Conservation (phyloP, 1,284 basidiomycete genomes). For the Pseudozyma thailandica region DNA sequence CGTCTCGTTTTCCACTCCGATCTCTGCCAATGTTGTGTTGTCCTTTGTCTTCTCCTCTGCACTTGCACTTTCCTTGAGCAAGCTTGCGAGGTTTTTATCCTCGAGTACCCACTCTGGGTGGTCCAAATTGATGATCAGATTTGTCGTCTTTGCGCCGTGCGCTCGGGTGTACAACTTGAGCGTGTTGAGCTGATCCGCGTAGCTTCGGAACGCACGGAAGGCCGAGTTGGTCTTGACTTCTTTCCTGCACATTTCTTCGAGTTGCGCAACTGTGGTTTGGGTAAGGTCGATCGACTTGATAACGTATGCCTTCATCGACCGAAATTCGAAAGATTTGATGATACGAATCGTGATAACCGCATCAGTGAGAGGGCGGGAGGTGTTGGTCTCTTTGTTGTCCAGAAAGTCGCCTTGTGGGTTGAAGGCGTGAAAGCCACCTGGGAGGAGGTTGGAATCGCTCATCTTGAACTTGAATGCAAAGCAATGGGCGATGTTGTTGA, state of each 20-base stretch:
- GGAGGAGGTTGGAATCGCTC: constrained; percentile 21
- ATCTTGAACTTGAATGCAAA: not conserved
- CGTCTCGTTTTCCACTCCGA: constrained; percentile 64
- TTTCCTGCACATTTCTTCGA: constrained; percentile 79
- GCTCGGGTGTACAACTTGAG: constrained; percentile 93
- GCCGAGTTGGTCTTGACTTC: constrained; percentile 50
- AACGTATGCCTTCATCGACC: constrained; percentile 88
- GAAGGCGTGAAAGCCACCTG: constrained; percentile 51
- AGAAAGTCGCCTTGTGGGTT: constrained; percentile 62
- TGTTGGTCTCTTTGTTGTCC: constrained; percentile 76
- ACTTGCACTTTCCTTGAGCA: not conserved
- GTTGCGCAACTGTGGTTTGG: constrained; percentile 77
- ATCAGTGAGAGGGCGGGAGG: constrained; percentile 76
- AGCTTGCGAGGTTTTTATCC: constrained; percentile 11
- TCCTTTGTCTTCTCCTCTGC: constrained; percentile 14
- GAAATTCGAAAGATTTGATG: constrained; percentile 93
- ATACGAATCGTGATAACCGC: constrained; percentile 89
- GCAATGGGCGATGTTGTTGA: not conserved
- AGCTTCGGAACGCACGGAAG: constrained; percentile 58
- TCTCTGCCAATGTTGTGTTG: constrained; percentile 45
- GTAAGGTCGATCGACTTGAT: constrained; percentile 84
- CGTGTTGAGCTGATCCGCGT: constrained; percentile 74
- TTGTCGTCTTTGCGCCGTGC: constrained; percentile 82
- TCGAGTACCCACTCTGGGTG: constrained; percentile 63
- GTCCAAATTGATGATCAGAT: constrained; percentile 67